Evolutionary conservation across 441 rosid genomes (phyloP), one percentile per base, ranked within the genome.

Genomic region (Geranium incanum): DNA sequence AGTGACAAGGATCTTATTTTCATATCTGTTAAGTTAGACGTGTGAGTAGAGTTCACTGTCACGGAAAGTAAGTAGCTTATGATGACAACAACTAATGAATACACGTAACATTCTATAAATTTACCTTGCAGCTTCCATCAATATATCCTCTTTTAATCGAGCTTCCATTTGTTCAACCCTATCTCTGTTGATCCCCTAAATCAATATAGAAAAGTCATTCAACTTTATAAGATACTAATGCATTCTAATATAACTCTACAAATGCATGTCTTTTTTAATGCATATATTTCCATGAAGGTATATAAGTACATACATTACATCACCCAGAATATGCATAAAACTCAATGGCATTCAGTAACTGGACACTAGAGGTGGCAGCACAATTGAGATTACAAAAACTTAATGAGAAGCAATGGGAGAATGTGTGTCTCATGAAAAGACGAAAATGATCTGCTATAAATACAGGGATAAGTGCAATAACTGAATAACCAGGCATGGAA

Each of bases 91-190:
- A 39, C 57, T 33, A 64, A 9, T 38, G 71, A 75, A 73, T 52
- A 68, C 37, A 41, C 9, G 43, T 5, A 6, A 71, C 28, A 66
- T 28, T 43, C 69, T 33, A 71, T 38, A 64, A 45, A 72, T 68
- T 23, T 72, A 89, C 99, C 99, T 89, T 67, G 95, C 83, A 59
- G 99, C 98, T 76, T 95, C 99, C 82, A 82, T 74, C 78, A 95
- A 74, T 71, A 95, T 91, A 80, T 95, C 98, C 81, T 91, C 92
- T 84, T 92, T 92, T 62, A 95, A 77, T 67, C 95, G 89, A 75
- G 87, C 90, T 85, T 92, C 99, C 98, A 95, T 91, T 83, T 89
- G 93, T 81, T 95, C 99, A 84, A 92, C 93, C 83, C 98, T 84
- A 68, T 78, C 83, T 81, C 99, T 84, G 82, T 92, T 87, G 80